phyloP scores from a whole-genome alignment of 495 filamentous ascomycete species.

The Aspergillus hancockii region DNA sequence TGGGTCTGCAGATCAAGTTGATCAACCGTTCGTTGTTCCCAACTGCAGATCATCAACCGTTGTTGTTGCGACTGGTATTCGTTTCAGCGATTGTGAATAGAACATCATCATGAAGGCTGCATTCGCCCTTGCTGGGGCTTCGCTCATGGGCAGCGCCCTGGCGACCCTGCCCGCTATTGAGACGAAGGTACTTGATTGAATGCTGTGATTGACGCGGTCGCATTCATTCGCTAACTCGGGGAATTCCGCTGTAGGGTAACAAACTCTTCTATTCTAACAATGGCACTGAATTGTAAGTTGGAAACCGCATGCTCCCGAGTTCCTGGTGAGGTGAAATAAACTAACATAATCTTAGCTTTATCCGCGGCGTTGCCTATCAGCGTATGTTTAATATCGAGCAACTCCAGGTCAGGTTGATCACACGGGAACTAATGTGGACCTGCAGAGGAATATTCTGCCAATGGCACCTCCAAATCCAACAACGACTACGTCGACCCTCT shows the following conservation, averaged over 20 bases:
- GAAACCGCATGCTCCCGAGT: neutral
- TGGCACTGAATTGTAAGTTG: conserved; percentile 74
- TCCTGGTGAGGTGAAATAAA: neutral
- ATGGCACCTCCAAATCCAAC: conserved; percentile 35
- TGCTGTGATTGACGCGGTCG: neutral
- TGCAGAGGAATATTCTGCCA: conserved; percentile 48
- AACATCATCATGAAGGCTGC: conserved; percentile 44
- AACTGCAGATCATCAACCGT: neutral
- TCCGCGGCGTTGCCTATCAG: conserved; percentile 92
- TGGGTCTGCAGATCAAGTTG: conserved; percentile 9
- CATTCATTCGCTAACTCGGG: neutral
- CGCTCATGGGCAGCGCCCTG: conserved; percentile 53
- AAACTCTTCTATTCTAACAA: conserved; percentile 42
- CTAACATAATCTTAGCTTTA: conserved; percentile 47
- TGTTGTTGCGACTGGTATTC: conserved; percentile 1
- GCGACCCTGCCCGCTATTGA: conserved; percentile 66
- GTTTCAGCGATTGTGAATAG: conserved; percentile 1
- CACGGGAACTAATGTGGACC: conserved; percentile 1
- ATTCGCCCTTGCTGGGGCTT: conserved; percentile 48
- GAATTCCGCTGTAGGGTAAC: conserved; percentile 24
- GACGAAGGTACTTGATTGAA: conserved; percentile 52
- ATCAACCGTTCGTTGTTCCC: neutral
- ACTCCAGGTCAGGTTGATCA: neutral
- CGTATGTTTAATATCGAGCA: conserved; percentile 34
- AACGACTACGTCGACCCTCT: conserved; percentile 67